These are phyloP conservation scores for Nepenthes alata DNA, from an alignment of 179 eudicot genomes.

Conservation along the genomic window DNA sequence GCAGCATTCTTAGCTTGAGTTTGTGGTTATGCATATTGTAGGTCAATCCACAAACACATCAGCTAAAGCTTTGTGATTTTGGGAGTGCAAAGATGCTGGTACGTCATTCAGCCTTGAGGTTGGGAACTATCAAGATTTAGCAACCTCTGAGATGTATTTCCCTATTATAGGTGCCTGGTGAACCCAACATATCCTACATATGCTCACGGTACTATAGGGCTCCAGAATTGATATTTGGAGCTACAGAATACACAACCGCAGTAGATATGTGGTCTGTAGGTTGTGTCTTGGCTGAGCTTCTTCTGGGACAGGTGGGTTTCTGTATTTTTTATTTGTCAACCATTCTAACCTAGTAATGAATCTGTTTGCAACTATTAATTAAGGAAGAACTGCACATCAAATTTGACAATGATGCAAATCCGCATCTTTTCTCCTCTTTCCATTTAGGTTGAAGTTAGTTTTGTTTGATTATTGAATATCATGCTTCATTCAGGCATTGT, in stretches of 20 bases:
- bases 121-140: not conserved
- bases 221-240: constrained; percentile 90
- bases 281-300: constrained; percentile 77
- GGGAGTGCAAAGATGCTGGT: constrained; percentile 97
- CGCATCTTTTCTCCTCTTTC: too few species aligned
- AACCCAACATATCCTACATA: constrained; percentile 83
- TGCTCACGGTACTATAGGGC: constrained; percentile 89
- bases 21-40: constrained; percentile 15
- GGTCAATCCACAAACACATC: constrained; percentile 81
- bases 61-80: constrained; percentile 82
- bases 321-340: too few species aligned
- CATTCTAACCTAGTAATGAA: too few species aligned
- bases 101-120: constrained; percentile 7
- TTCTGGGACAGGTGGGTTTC: constrained; percentile 48
- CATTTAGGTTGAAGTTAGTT: too few species aligned
- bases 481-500: too few species aligned
- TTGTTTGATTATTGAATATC: too few species aligned
- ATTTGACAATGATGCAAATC: too few species aligned
- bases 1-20: not conserved
- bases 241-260: constrained; percentile 77
- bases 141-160: not conserved
- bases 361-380: too few species aligned
- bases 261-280: constrained; percentile 93
- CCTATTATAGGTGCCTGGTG: constrained; percentile 59
- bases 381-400: too few species aligned